A percentile compares a stretch with the other conserved stretches of the same genome.
phyloP scores from a whole-genome alignment of 352 stramenopile species.

The Pythium utonaiense region DNA sequence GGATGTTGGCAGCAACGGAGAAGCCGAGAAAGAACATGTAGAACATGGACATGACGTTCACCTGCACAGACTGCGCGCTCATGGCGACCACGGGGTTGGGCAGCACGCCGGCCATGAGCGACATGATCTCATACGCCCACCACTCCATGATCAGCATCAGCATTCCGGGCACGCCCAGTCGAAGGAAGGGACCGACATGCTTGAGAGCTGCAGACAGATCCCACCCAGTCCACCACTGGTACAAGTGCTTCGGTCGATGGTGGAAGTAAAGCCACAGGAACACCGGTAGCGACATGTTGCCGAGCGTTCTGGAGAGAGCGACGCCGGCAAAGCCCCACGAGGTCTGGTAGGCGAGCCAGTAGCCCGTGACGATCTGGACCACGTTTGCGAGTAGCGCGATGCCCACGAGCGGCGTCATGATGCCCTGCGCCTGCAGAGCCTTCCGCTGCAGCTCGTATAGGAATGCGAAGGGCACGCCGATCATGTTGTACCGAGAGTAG shows the following conservation, averaged over 20 bases:
- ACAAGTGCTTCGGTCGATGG: slow-evolving; percentile 28
- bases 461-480: slow-evolving; percentile 22
- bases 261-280: slow-evolving; percentile 58
- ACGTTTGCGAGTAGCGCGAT: slow-evolving; percentile 49
- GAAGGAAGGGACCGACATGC: slow-evolving; percentile 61
- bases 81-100: slow-evolving; percentile 58
- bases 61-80: slow-evolving; percentile 66
- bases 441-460: slow-evolving; percentile 60
- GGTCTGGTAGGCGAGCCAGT: slow-evolving; percentile 72
- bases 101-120: slow-evolving; percentile 66
- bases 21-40: slow-evolving; percentile 81
- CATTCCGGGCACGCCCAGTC: slow-evolving; percentile 55
- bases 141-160: slow-evolving; percentile 76
- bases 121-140: slow-evolving; percentile 74
- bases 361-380: slow-evolving; percentile 58
- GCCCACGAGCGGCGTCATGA: slow-evolving; percentile 51
- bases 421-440: slow-evolving; percentile 61
- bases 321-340: slow-evolving; percentile 72
- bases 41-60: slow-evolving; percentile 62
- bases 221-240: slow-evolving; percentile 66
- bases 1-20: slow-evolving; percentile 62
- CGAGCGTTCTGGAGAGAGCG: slow-evolving; percentile 58
- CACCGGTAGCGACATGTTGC: slow-evolving; percentile 49
- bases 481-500: slow-evolving; percentile 35
- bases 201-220: slow-evolving; percentile 40